Percentiles rank a stretch among this genome's conserved stretches.
These are phyloP conservation scores for Phytophthora fragariaefolia DNA, from an alignment of 352 stramenopile genomes.

Conservation along the genomic window DNA sequence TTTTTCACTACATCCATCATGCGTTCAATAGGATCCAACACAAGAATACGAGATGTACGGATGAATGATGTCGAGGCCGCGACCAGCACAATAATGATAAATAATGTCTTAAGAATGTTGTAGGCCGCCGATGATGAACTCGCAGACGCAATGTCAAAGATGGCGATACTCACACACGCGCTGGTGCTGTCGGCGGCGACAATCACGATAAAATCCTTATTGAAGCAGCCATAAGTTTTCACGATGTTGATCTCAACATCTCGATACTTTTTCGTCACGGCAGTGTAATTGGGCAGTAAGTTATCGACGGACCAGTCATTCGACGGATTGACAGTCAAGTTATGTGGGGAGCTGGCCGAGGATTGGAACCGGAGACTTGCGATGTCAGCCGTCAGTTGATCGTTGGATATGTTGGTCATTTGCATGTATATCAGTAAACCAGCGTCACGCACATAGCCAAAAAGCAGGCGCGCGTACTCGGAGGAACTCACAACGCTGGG, in stretches of 20 bases:
- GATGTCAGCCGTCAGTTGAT: slow-evolving; percentile 42
- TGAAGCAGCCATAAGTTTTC: slow-evolving; percentile 82
- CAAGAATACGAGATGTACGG: slow-evolving; percentile 79
- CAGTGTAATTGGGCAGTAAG: slow-evolving; percentile 47
- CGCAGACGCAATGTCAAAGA: slow-evolving; percentile 83
- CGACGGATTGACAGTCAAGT: slow-evolving; percentile 61
- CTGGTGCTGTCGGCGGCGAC: slow-evolving; percentile 57
- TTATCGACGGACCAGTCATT: slow-evolving; percentile 58
- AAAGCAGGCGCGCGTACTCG: slow-evolving; percentile 65
- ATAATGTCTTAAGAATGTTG: slow-evolving; percentile 89
- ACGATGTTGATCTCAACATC: slow-evolving; percentile 74
- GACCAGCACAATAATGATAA: slow-evolving; percentile 88
- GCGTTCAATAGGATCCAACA: slow-evolving; percentile 91
- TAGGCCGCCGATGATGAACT: slow-evolving; percentile 63
- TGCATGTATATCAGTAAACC: slow-evolving; percentile 63
- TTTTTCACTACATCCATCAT: slow-evolving; percentile 92
- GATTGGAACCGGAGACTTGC: slow-evolving; percentile 58
- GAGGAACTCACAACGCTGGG: slow-evolving; percentile 33
- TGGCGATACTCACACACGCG: slow-evolving; percentile 74
- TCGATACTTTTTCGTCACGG: slow-evolving; percentile 52
- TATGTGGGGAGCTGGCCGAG: slow-evolving; percentile 50
- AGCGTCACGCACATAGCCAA: slow-evolving; percentile 72
- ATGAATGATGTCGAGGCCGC: slow-evolving; percentile 85
- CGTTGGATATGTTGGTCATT: slow-evolving; percentile 60
- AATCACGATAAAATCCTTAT: slow-evolving; percentile 59